A percentile compares a stretch with the other conserved stretches of the same genome.
These are phyloP conservation scores for Polytrichum formosum DNA, from an alignment of 225 moss, liverwort and hornwort species.

Conservation along the genomic window DNA sequence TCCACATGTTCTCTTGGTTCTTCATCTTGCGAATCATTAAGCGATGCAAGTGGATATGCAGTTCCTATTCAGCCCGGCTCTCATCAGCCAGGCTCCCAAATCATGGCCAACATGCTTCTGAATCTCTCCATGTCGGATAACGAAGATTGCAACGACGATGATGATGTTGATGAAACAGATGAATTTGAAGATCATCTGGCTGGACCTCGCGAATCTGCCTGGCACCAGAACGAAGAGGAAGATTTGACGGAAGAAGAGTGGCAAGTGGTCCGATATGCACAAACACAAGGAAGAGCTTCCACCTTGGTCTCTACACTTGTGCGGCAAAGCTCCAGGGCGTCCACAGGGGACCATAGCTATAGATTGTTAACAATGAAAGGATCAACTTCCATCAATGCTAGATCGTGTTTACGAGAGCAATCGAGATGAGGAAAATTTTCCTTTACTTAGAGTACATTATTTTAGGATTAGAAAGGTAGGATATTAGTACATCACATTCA, in stretches of 20 bases:
- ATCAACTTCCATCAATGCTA: background rate
- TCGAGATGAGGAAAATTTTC: background rate
- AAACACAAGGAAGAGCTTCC: constrained; percentile 13
- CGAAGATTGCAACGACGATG: constrained; percentile 17
- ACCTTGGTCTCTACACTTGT: constrained; percentile 31
- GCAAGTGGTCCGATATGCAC: constrained; percentile 40
- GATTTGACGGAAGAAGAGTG: constrained; percentile 34
- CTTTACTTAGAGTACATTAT: background rate
- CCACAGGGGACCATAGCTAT: constrained; percentile 29
- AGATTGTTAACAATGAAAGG: constrained; percentile 28
- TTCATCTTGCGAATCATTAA: constrained; percentile 25
- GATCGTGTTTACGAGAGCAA: constrained; percentile 9
- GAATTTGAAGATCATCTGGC: constrained; percentile 16
- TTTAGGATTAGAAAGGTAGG: background rate
- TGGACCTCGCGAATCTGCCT: constrained; percentile 46
- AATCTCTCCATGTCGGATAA: constrained; percentile 21
- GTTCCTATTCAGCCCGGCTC: background rate
- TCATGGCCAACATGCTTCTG: constrained; percentile 48
- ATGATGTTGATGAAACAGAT: constrained; percentile 10
- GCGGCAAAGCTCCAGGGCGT: constrained; percentile 20
- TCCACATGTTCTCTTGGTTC: constrained; percentile 18
- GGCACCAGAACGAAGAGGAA: constrained; percentile 54
- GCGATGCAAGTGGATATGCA: constrained; percentile 3
- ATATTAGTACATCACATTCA: background rate
- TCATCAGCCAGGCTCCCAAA: constrained; percentile 34